A percentile compares a stretch with the other conserved stretches of the same genome.
These are phyloP conservation scores for Podaxis rugospora DNA, from an alignment of 768 basidiomycete genomes.

Conservation along the genomic window DNA sequence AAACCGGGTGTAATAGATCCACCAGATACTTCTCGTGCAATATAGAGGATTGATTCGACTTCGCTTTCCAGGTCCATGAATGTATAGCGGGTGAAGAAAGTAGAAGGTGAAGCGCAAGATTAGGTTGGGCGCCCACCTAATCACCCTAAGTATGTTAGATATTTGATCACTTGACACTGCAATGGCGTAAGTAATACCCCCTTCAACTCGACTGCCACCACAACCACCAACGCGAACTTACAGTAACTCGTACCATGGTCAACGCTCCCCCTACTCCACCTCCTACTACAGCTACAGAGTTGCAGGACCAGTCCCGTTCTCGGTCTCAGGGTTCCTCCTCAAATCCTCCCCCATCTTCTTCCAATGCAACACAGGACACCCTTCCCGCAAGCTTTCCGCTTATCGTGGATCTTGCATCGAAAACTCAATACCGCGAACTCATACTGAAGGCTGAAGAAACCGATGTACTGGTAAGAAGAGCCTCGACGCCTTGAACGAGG, in stretches of 20 bases:
- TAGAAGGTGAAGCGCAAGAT: not conserved
- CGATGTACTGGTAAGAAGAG: conserved; percentile 46
- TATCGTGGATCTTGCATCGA: conserved; percentile 40
- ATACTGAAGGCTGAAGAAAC: conserved; percentile 43
- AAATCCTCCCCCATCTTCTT: conserved; percentile 13
- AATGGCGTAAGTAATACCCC: too few relatives aligned
- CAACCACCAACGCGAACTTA: not conserved
- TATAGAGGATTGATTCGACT: conserved; percentile 85
- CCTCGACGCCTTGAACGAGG: not conserved
- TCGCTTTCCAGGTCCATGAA: conserved; percentile 67
- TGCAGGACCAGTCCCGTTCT: conserved; percentile 38
- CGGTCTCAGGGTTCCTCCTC: conserved; percentile 25
- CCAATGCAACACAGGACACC: conserved; percentile 20
- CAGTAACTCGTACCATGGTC: conserved; percentile 32
- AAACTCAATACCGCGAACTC: conserved; percentile 38
- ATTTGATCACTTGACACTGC: conserved; percentile 4
- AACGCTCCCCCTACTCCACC: conserved; percentile 64
- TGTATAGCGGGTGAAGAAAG: not conserved
- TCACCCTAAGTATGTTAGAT: not conserved
- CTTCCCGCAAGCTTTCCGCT: conserved; percentile 43
- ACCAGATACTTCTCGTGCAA: conserved; percentile 92
- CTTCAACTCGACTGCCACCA: too few relatives aligned
- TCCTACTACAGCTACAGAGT: conserved; percentile 50
- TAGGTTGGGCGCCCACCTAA: not conserved
- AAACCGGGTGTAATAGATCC: conserved; percentile 16